Evolutionary conservation across 176 grass and related monocot genomes (phyloP), one percentile per base, ranked within the genome.

Genomic region (Cenchrus fungigraminus): DNA sequence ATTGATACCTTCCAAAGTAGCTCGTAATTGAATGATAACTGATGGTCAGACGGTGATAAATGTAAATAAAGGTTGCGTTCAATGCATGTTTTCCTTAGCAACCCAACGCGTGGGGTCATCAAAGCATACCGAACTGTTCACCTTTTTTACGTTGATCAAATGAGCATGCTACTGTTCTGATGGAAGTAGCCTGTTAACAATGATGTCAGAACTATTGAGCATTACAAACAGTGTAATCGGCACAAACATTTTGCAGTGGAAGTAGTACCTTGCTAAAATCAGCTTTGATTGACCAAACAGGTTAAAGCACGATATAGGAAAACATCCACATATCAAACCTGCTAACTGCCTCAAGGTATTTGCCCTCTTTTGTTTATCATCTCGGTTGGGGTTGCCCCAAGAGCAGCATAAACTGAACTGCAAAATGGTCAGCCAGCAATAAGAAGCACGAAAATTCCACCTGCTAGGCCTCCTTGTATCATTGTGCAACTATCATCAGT

Each of bases 201-300:
- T 16, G 19, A n/a, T 37, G 46, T 5, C 42, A 87, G 42, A 64
- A 81, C 54, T 47, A 5, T 45, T 37, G 9, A 81, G 6, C 28
- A 75, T 25, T 37, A 12, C 71, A 81, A 17, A 22, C 60, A 49
- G 28, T n/a, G 28, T n/a, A 86, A 80, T 73, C 20, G 8, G 19
- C 65, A 50, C 25, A 52, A 46, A 19, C 31, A 63, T 64, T 73
- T 73, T 11, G 14, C 47, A 31, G 42, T 50, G 59, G 17, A 42
- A 71, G 19, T 53, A 25, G 13, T 53, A 44, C 0, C 31, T 17
- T 20, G 34, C 29, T 31, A 58, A 34, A 50, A 29, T 28, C n/a
- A 79, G 42, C 19, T 53, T 62, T 29, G n/a, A 17, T 4, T 16
- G 65, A 81, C 14, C 34, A 14, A 68, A 58, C 51, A 34, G 40